These are phyloP conservation scores for Kalmanozyma brasiliensis DNA, from an alignment of 1,284 basidiomycete species.

Conservation along the genomic window DNA sequence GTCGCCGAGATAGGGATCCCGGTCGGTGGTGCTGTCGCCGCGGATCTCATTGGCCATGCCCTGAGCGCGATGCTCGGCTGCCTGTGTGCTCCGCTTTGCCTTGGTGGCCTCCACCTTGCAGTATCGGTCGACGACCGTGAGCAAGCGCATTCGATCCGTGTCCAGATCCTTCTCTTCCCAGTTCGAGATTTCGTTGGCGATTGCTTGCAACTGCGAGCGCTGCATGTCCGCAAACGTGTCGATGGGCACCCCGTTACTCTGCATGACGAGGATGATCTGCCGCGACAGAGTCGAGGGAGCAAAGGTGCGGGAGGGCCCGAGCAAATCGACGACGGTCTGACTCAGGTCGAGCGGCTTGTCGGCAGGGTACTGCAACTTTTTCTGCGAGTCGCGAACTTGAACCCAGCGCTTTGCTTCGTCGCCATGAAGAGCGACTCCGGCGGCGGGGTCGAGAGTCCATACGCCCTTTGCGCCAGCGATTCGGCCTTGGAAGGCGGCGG, in stretches of 20 bases:
- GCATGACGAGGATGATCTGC: constrained; percentile 42
- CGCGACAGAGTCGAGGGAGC: constrained; percentile 48
- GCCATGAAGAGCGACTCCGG: constrained; percentile 8
- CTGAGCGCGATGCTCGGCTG: constrained; percentile 33
- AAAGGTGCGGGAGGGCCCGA: constrained; percentile 20
- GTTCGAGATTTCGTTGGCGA: constrained; percentile 27
- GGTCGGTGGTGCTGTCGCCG: neutral
- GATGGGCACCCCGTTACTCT: constrained; percentile 33
- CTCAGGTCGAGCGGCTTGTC: constrained; percentile 20
- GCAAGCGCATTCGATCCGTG: constrained; percentile 14
- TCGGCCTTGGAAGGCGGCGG: constrained; percentile 58
- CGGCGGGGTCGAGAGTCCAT: constrained; percentile 37
- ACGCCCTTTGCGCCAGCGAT: constrained; percentile 60
- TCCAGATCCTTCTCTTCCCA: constrained; percentile 22
- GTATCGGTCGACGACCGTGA: constrained; percentile 20
- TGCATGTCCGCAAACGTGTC: constrained; percentile 27
- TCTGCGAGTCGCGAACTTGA: constrained; percentile 57
- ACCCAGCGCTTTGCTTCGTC: constrained; percentile 26
- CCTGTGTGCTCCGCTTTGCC: constrained; percentile 31
- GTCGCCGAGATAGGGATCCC: constrained; percentile 5
- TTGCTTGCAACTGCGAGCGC: constrained; percentile 17
- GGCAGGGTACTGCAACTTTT: constrained; percentile 50
- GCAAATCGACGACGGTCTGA: constrained; percentile 34
- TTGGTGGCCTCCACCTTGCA: constrained; percentile 20
- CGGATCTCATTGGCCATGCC: constrained; percentile 13